phyloP scores from a whole-genome alignment of 306 rosid genomes.

The Inga oerstediana region DNA sequence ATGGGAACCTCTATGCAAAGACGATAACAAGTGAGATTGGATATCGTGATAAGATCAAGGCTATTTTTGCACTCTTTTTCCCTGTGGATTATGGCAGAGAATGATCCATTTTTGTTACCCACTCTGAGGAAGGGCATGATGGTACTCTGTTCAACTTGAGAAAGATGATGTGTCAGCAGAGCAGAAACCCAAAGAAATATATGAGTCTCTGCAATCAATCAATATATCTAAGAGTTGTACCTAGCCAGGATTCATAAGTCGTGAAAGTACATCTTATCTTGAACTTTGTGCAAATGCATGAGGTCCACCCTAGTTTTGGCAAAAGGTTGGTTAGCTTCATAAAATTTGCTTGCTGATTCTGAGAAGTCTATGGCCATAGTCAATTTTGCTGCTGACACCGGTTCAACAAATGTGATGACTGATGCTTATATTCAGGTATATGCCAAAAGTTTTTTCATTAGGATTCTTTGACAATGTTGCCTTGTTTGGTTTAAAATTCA shows the following conservation, averaged over 20 bases:
- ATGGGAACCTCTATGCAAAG: slow-evolving; percentile 22
- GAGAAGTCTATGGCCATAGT: neutral
- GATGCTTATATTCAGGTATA: slow-evolving; percentile 20
- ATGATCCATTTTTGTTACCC: neutral
- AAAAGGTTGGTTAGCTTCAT: slow-evolving; percentile 11
- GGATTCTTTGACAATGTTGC: neutral
- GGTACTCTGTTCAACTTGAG: neutral
- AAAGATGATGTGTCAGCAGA: neutral
- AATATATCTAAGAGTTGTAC: neutral
- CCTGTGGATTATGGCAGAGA: neutral
- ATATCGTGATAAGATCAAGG: slow-evolving; percentile 6
- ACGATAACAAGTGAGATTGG: slow-evolving; percentile 20
- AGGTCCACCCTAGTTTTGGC: neutral
- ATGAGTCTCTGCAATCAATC: neutral
- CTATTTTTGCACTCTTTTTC: neutral
- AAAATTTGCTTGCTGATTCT: slow-evolving; percentile 22
- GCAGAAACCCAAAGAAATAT: neutral
- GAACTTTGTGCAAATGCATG: neutral
- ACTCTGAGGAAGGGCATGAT: neutral
- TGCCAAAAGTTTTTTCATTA: neutral
- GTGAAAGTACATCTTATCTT: neutral
- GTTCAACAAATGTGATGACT: slow-evolving; percentile 3
- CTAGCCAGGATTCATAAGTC: neutral
- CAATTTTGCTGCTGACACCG: slow-evolving; percentile 20
- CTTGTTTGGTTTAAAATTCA: neutral